Evolutionary conservation across 495 filamentous ascomycete genomes (phyloP).

Genomic region (Xylaria grammica): DNA sequence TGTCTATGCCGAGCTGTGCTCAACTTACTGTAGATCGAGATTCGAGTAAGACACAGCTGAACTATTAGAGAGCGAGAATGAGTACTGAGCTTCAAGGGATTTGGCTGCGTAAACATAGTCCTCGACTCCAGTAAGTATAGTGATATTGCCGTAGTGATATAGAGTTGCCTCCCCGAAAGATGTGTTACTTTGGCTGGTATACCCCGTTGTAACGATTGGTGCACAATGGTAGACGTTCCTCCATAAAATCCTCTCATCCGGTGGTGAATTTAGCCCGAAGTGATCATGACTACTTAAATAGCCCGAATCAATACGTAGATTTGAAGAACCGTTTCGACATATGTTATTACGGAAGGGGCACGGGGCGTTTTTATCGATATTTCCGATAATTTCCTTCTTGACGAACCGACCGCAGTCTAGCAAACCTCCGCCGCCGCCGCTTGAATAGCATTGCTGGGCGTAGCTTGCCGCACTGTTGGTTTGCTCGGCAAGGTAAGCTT

Average conservation of each 20-base stretch:
- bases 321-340: slow-evolving; percentile 15
- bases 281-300: slow-evolving; percentile 27
- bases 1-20: no score
- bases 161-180: neutral
- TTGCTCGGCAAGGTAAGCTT: neutral
- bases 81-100: neutral
- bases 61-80: neutral
- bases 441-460: slow-evolving; percentile 27
- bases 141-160: slow-evolving; percentile 21
- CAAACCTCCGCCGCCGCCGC: slow-evolving; percentile 2
- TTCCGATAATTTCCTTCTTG: neutral
- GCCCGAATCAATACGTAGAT: slow-evolving; percentile 27
- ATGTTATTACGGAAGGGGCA: slow-evolving; percentile 26
- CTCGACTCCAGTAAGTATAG: neutral
- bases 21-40: neutral
- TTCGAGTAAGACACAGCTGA: neutral
- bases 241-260: slow-evolving; percentile 8
- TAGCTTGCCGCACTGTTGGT: slow-evolving; percentile 17
- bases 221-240: slow-evolving; percentile 24
- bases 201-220: slow-evolving; percentile 17
- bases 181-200: neutral
- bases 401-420: neutral
- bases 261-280: slow-evolving; percentile 24
- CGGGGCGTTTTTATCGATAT: neutral
- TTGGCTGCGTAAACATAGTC: neutral